Evolutionary conservation across 345 rosid genomes (phyloP).

Genomic region (Geranium rotundifolium): DNA sequence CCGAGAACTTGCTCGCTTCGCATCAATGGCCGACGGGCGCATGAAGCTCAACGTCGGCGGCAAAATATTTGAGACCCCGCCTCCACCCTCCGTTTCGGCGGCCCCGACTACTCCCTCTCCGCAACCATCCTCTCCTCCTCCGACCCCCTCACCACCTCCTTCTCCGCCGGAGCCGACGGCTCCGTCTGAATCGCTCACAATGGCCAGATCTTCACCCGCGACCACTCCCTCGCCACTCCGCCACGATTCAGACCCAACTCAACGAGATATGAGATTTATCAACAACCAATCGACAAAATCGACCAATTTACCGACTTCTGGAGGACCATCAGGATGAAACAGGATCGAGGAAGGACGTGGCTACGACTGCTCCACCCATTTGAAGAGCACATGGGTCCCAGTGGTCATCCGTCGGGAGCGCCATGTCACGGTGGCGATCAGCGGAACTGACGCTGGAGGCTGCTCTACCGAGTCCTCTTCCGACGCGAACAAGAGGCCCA

Average conservation of each 20-base stretch:
- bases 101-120: slow-evolving; percentile 60
- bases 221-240: slow-evolving; percentile 50
- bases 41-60: slow-evolving; percentile 93
- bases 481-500: slow-evolving; percentile 38
- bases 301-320: no score
- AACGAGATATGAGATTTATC: no score
- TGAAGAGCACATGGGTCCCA: slow-evolving; percentile 82
- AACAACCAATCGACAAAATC: no score
- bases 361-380: slow-evolving; percentile 58
- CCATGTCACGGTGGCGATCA: slow-evolving; percentile 10
- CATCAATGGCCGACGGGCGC: slow-evolving; percentile 13
- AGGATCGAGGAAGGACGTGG: slow-evolving; percentile 28
- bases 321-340: slow-evolving; percentile 14
- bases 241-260: slow-evolving; percentile 72
- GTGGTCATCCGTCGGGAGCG: slow-evolving; percentile 38
- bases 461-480: slow-evolving; percentile 42
- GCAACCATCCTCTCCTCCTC: slow-evolving; percentile 55
- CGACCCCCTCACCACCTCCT: slow-evolving; percentile 55
- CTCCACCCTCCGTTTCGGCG: slow-evolving; percentile 64
- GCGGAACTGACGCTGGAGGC: slow-evolving; percentile 24
- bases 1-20: not conserved
- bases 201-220: slow-evolving; percentile 74
- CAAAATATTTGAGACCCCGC: slow-evolving; percentile 60
- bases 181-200: slow-evolving; percentile 87
- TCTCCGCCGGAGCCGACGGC: slow-evolving; percentile 55